Evolutionary conservation across 768 basidiomycete genomes (phyloP), one percentile per base, ranked within the genome.

Genomic region (Pisolithus marmoratus): DNA sequence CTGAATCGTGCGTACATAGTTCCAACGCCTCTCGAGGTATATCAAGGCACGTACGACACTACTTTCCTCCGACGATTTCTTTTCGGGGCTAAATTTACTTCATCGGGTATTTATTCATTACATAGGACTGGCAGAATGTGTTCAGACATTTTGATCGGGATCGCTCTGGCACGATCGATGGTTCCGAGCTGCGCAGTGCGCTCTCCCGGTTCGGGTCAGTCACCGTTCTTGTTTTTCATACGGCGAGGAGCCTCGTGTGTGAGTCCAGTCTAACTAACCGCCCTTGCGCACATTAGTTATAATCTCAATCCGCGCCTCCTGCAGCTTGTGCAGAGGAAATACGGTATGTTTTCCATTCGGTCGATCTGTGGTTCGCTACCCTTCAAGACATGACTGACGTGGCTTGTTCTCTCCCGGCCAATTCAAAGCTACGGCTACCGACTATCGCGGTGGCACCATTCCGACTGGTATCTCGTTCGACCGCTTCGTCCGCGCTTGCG

Each of bases 81-180:
- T 31, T 6, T 15, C 29, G 34, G 5, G 4, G 7, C 20, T 19
- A 2, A 51, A 8, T 4, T 8, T 36, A 8, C n/a, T n/a, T 51
- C 17, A 38, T 29, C 5, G 19, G 9, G 11, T 15, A 15, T 26
- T 19, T 15, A 15, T 26, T 19, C 29, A 27, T 5, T 45, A 23
- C 5, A 5, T 46, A 82, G 79, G 87, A 91, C 65, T 91, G 89
- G 90, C 87, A 90, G 70, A 81, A 82, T 52, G 83, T 89, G 51
- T 92, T 90, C 74, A 77, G 74, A 42, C 85, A 87, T 68, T 91
- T 91, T 58, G 90, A 93, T 69, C 74, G 81, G n/a, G 91, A 93
- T 64, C 80, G 77, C 47, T 89, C 87, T 12, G 91, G 90, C 23
- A 77, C 81, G 29, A 92, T 94, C 67, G 88, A 92, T 51, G 73